Base-by-base conservation (phyloP, 768 basidiomycete species). In the Infundibulicybe gibba region DNA sequence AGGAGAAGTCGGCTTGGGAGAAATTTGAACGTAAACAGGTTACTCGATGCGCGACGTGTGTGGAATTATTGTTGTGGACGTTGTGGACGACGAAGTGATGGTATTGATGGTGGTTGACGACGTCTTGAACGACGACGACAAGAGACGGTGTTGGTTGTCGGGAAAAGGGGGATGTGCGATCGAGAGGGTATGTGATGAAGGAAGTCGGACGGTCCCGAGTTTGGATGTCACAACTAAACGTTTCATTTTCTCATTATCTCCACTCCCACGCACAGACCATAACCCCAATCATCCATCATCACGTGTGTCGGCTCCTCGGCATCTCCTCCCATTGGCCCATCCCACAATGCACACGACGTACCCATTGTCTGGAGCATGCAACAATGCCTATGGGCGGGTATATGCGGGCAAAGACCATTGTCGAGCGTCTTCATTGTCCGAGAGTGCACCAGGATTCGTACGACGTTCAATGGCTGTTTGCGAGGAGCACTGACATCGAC, bases 171-270 rank as follows among this genome's bases (percentile, higher is more conserved):
- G 55, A 65, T 62, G 64, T 62, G 62, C 66, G 70, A 70, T 68
- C 70, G 68, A 70, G 69, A 65, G 69, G 63, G 69, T 71, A 70
- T 72, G 70, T 71, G 71, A 71, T 66, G 64, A 70, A 68, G 67
- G 66, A 69, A 70, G 65, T 65, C 64, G 68, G 68, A 65, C 68
- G 69, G 67, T 65, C 66, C 70, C 70, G 69, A 70, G 63, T 64
- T 66, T 63, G 63, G 57, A 55, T 66, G 68, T 68, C 71, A 71
- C 67, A 71, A 67, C 63, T 63, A 71, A 69, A 70, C 66, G 61
- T 58, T 50, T 45, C 45, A 43, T 45, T 48, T 58, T 65, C 60
- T 57, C 63, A 61, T 60, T 62, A 61, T 62, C 61, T 41, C 30
- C 37, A 40, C 63, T 71, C 69, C 59, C 72, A 74, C 74, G 74